Evolutionary conservation across 495 filamentous ascomycete genomes (phyloP).

Genomic region (Saxophila tyrrhenica): DNA sequence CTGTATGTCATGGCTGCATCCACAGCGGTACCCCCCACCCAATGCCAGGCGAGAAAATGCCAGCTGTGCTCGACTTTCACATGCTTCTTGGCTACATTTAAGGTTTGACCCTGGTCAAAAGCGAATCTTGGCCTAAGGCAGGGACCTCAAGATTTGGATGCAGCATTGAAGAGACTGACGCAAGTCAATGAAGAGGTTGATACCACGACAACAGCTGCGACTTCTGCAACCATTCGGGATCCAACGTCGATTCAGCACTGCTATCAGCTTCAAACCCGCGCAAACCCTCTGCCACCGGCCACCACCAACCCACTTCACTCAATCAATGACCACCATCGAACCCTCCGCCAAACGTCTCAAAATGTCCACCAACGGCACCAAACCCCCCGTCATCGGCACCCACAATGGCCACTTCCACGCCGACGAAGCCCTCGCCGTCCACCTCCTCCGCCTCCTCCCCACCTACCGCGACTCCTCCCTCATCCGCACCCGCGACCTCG

Average conservation of each 20-base stretch:
- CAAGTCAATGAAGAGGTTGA: background rate
- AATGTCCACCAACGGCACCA: conserved; percentile 15
- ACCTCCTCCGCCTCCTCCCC: conserved; percentile 84
- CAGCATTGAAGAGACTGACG: background rate
- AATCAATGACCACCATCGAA: conserved; percentile 3
- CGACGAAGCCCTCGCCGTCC: conserved; percentile 95
- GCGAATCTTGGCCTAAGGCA: background rate
- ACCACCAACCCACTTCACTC: background rate
- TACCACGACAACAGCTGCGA: background rate
- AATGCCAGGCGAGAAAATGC: background rate
- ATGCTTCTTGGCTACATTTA: background rate
- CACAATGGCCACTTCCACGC: conserved; percentile 98
- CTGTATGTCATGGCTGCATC: no score
- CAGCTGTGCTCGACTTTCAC: background rate
- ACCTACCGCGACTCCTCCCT: conserved; percentile 64
- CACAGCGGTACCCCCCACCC: no score
- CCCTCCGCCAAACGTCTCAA: conserved; percentile 27
- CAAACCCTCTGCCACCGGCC: background rate
- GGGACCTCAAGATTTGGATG: background rate
- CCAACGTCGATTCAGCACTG: background rate
- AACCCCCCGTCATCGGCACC: conserved; percentile 56
- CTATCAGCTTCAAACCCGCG: background rate
- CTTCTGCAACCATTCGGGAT: background rate
- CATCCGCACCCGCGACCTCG: conserved; percentile 75
- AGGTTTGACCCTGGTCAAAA: background rate